These are phyloP conservation scores for Tylopilus vinaceipallidus DNA, from an alignment of 768 basidiomycete species.

Conservation along the genomic window DNA sequence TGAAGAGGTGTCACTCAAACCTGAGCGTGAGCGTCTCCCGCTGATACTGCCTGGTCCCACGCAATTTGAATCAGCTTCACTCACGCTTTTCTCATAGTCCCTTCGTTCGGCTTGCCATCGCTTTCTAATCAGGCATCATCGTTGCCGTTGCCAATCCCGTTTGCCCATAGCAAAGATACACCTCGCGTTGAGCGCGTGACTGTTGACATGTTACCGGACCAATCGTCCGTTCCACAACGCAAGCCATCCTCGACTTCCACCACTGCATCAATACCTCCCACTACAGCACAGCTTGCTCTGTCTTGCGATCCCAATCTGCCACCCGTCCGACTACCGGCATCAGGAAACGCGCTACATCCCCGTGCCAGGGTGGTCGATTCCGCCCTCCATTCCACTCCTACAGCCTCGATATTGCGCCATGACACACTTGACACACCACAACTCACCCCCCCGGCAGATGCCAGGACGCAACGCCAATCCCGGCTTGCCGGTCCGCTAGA, in stretches of 20 bases:
- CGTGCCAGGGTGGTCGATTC: constrained; percentile 70
- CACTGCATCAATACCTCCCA: constrained; percentile 6
- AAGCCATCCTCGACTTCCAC: constrained; percentile 4
- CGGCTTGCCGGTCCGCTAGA: constrained; percentile 15
- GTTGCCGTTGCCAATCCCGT: constrained; percentile 25
- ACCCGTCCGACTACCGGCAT: constrained; percentile 27
- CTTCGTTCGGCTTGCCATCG: constrained; percentile 25
- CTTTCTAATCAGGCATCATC: constrained; percentile 30
- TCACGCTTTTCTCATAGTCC: constrained; percentile 20
- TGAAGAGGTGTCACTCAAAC: constrained; percentile 15
- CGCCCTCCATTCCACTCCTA: constrained; percentile 78
- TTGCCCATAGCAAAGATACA: constrained; percentile 21
- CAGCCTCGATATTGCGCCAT: constrained; percentile 50
- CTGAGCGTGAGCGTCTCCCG: constrained; percentile 13
- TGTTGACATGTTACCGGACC: constrained; percentile 55
- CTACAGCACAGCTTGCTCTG: constrained; percentile 7
- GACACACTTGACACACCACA: constrained; percentile 21
- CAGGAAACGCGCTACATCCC: constrained; percentile 38
- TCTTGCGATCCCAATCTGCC: constrained; percentile 21
- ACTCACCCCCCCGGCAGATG: constrained; percentile 13
- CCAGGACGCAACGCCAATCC: constrained; percentile 12
- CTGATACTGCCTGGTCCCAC: constrained; percentile 11
- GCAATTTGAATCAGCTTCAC: constrained; percentile 17
- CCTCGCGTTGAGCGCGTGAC: constrained; percentile 48
- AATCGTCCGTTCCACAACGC: constrained; percentile 27